A percentile compares a stretch with the other conserved stretches of the same genome.
These are phyloP conservation scores for Nakazawaea populi DNA, from an alignment of 805 yeast genomes.

Conservation along the genomic window DNA sequence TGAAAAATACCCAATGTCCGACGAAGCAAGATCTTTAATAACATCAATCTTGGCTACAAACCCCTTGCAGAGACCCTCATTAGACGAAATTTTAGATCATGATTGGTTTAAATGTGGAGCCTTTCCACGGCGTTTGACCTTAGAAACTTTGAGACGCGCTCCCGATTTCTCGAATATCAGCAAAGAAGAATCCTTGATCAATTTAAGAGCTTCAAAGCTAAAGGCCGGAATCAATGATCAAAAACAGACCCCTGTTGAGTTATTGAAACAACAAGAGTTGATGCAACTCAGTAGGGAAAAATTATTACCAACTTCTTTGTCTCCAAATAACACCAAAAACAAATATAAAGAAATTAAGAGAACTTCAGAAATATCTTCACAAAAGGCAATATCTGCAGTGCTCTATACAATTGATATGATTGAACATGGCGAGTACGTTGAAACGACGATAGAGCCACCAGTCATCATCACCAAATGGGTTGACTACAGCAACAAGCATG, in stretches of 20 bases:
- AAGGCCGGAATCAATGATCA: conserved; percentile 48
- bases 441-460: conserved; percentile 41
- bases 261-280: conserved; percentile 54
- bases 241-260: conserved; percentile 60
- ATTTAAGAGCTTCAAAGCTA: conserved; percentile 61
- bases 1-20: conserved; percentile 48
- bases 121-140: conserved; percentile 69
- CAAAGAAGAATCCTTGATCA: conserved; percentile 55
- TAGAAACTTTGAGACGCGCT: conserved; percentile 52
- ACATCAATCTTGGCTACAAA: conserved; percentile 67
- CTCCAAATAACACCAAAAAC: conserved; percentile 86
- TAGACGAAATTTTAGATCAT: conserved; percentile 73
- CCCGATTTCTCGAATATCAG: conserved; percentile 55
- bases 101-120: conserved; percentile 78
- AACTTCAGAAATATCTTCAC: conserved; percentile 21
- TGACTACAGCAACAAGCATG: conserved; percentile 93
- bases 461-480: conserved; percentile 92
- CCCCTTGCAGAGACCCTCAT: conserved; percentile 75
- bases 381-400: conserved; percentile 13
- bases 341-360: conserved; percentile 68
- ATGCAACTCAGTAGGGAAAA: conserved; percentile 63
- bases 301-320: conserved; percentile 80
- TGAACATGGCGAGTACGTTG: conserved; percentile 5
- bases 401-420: conserved; percentile 9
- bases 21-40: conserved; percentile 70